phyloP scores from a whole-genome alignment of 441 rosid species.

The Aquilaria agallochum region DNA sequence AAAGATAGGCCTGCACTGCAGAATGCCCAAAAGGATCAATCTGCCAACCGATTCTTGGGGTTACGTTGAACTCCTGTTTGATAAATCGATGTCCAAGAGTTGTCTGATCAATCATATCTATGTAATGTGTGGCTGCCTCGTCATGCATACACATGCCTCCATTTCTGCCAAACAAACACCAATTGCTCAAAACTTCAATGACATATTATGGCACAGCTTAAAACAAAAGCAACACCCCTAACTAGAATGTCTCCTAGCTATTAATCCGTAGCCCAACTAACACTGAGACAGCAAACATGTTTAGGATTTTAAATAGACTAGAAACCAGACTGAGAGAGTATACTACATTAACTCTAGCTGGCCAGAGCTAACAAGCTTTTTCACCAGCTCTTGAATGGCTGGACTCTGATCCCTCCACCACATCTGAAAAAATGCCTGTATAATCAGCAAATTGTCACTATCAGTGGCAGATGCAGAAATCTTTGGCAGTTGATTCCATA shows the following conservation, averaged over 20 bases:
- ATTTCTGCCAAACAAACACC: slow-evolving; percentile 26
- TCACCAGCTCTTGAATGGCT: slow-evolving; percentile 22
- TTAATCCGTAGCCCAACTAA: background rate
- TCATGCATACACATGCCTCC: slow-evolving; percentile 48
- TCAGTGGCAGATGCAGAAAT: background rate
- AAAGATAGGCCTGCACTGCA: slow-evolving; percentile 41
- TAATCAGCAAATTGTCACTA: background rate
- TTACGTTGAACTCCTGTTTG: slow-evolving; percentile 31
- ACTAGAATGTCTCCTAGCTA: background rate
- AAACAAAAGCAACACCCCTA: background rate
- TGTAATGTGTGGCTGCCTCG: slow-evolving; percentile 36
- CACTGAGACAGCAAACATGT: too few relatives aligned
- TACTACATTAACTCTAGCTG: slow-evolving; percentile 39
- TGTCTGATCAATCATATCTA: slow-evolving; percentile 49
- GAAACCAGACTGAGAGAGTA: too few relatives aligned
- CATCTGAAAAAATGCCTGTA: slow-evolving; percentile 42
- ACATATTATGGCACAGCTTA: background rate
- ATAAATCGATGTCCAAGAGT: slow-evolving; percentile 42
- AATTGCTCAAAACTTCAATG: slow-evolving; percentile 2
- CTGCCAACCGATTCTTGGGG: slow-evolving; percentile 50
- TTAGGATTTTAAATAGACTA: too few relatives aligned
- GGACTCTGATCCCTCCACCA: slow-evolving; percentile 45
- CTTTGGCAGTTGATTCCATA: too few relatives aligned
- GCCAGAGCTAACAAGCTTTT: slow-evolving; percentile 31
- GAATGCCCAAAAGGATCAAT: slow-evolving; percentile 50